phyloP scores from a whole-genome alignment of 2,329 filamentous ascomycete genomes.

The Cladophialophora bantiana region DNA sequence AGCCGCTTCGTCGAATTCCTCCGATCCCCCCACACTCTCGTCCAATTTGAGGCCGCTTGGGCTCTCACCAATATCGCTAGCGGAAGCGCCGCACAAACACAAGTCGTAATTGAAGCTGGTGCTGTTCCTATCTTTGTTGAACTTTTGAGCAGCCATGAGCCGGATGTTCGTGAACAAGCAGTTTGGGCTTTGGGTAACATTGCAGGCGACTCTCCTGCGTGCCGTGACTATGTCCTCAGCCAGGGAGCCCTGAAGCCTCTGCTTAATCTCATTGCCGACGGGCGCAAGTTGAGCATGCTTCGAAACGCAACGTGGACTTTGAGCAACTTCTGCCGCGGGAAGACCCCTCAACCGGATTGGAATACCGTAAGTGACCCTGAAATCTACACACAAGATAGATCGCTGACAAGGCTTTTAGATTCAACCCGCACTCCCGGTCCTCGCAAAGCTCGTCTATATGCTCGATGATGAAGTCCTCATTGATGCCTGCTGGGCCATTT shows the following conservation, averaged over 20 bases:
- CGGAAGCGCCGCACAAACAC: slow-evolving; percentile 94
- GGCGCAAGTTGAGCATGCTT: slow-evolving; percentile 98
- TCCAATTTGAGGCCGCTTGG: slow-evolving; percentile 99
- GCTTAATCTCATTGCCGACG: slow-evolving; percentile 88
- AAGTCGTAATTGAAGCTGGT: slow-evolving; percentile 97
- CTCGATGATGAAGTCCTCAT: slow-evolving; percentile 98
- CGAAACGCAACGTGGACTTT: slow-evolving; percentile 98
- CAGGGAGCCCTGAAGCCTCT: slow-evolving; percentile 91
- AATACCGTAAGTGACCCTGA: slow-evolving; percentile 72
- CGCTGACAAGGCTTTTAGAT: slow-evolving; percentile 67
- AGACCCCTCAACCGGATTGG: slow-evolving; percentile 99
- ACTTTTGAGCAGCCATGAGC: slow-evolving; percentile 91
- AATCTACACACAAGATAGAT: slow-evolving; percentile 33
- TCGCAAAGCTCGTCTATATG: slow-evolving; percentile 97
- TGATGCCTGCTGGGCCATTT: slow-evolving; percentile 99
- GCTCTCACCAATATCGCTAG: slow-evolving; percentile 99
- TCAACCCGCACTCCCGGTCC: slow-evolving; percentile 88
- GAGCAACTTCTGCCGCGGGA: slow-evolving; percentile 99
- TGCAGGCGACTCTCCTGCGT: slow-evolving; percentile 95
- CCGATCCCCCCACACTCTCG: slow-evolving; percentile 93
- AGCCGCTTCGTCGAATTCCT: slow-evolving; percentile 98
- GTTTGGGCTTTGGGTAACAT: slow-evolving; percentile 99
- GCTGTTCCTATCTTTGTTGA: slow-evolving; percentile 99
- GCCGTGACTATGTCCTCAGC: slow-evolving; percentile 93
- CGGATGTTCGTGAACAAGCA: slow-evolving; percentile 96